Base-by-base conservation (phyloP, 2,329 filamentous ascomycete genomes). In the Hyphodiscus sp. region DNA sequence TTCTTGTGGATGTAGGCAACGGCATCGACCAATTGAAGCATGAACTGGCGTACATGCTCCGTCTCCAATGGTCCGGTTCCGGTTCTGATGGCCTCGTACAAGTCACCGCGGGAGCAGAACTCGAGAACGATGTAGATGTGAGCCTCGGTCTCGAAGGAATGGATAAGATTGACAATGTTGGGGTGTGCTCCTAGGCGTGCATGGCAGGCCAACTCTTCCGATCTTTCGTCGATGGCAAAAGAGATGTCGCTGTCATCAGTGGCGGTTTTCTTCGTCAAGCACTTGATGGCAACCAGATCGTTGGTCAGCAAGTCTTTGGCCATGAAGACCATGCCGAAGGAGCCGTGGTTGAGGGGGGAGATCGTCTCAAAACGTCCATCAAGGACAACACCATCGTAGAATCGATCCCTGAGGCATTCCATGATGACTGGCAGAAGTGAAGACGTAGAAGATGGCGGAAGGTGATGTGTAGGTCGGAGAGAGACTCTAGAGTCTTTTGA, bases 291-390 rank as follows among this genome's bases (percentile, higher is more conserved):
- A 63, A 99, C 94, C 55, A 83, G 80, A 55, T 94, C 78, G 63
- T 85, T 82, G 56, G 88, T 95, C 60, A 78, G 70, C 61, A 85
- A 77, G 70, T 99, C 91, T 69, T 80, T 86, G 56, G 92, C 94
- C 74, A 91, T 85, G 73, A 96, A 96, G 65, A 99, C 94, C 89
- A 97, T 95, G 69, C 94, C 94, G 68, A 97, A 99, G 52, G 94
- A 97, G 64, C 94, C 94, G 80, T 96, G 91, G 70, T 99, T 99
- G 75, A 99, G 87, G 54, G 94, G 91, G 63, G 91, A 89, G 67
- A 96, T 80, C 53, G 91, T 95, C 74, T 88, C 79, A 72, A 94
- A 99, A 63, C 94, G 91, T 71, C 89, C 91, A 69, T 89, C 85
- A 68, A 96, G 84, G 68, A 95, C 74, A 72, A 87, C 82, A 71